Evolutionary conservation across 345 rosid genomes (phyloP).

Genomic region (Jatropha curcas): DNA sequence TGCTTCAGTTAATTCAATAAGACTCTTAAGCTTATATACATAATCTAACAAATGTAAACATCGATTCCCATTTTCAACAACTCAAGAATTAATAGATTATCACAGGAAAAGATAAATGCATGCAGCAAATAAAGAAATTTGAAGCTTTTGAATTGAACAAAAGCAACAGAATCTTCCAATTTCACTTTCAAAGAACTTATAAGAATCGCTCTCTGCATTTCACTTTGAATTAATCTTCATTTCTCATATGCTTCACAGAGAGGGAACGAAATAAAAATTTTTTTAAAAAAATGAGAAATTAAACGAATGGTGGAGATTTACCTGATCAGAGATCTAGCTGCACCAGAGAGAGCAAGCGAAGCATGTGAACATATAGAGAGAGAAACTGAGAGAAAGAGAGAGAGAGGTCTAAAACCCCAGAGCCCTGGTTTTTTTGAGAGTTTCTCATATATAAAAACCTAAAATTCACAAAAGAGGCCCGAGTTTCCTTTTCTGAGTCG

Average conservation of each 20-base stretch:
- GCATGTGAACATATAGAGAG: background rate
- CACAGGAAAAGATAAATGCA: background rate
- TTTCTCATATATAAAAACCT: conserved; percentile 10
- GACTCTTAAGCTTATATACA: background rate
- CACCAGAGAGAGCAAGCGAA: background rate
- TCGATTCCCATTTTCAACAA: background rate
- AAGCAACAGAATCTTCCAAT: background rate
- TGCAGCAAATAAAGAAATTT: background rate
- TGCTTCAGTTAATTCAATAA: too few relatives aligned
- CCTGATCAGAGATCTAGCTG: conserved; percentile 30
- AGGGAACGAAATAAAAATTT: too few relatives aligned
- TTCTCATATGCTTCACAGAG: background rate
- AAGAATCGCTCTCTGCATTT: background rate
- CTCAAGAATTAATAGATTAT: background rate
- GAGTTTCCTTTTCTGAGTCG: background rate
- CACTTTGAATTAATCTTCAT: background rate
- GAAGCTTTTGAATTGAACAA: background rate
- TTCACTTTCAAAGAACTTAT: background rate
- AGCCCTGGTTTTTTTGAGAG: background rate
- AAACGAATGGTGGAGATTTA: conserved; percentile 22
- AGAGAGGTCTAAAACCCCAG: conserved; percentile 22
- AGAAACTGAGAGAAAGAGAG: background rate
- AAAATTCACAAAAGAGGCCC: background rate
- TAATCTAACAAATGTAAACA: too few relatives aligned
- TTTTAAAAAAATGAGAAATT: background rate